phyloP scores from a whole-genome alignment of 2,329 filamentous ascomycete genomes.

The Pseudogymnoascus destructans region DNA sequence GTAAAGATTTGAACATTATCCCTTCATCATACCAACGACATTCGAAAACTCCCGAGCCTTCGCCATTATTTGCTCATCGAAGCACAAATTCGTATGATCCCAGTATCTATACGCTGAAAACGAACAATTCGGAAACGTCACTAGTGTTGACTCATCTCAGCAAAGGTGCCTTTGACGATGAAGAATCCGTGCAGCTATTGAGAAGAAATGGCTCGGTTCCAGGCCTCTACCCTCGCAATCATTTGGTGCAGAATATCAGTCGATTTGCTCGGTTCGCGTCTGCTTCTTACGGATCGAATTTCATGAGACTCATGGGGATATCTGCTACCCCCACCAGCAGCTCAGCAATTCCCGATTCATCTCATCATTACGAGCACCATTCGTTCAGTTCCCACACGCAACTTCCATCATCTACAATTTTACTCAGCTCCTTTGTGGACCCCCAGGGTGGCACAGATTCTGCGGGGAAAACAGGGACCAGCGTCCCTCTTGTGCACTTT shows the following conservation, averaged over 20 bases:
- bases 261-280: constrained; percentile 55
- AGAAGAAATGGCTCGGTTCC: constrained; percentile 38
- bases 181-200: constrained; percentile 20
- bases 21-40: not conserved
- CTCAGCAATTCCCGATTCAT: constrained; percentile 27
- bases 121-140: constrained; percentile 29
- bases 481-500: constrained; percentile 43
- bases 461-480: constrained; percentile 36
- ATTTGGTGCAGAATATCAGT: constrained; percentile 48
- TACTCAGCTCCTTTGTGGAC: constrained; percentile 42
- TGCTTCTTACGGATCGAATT: constrained; percentile 51
- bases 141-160: constrained; percentile 19
- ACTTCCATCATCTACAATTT: constrained; percentile 42
- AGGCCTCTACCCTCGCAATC: constrained; percentile 45
- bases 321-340: constrained; percentile 30
- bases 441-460: constrained; percentile 39
- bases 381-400: constrained; percentile 52
- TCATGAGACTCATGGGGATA: constrained; percentile 52
- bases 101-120: constrained; percentile 48
- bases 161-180: constrained; percentile 21
- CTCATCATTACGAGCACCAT: constrained; percentile 43
- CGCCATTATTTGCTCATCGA: constrained; percentile 21
- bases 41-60: constrained; percentile 13
- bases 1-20: constrained; percentile 24
- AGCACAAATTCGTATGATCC: constrained; percentile 24